A percentile compares a stretch with the other conserved stretches of the same genome.
Conservation (phyloP, 2,329 filamentous ascomycete species). For the Madurella fahalii region DNA sequence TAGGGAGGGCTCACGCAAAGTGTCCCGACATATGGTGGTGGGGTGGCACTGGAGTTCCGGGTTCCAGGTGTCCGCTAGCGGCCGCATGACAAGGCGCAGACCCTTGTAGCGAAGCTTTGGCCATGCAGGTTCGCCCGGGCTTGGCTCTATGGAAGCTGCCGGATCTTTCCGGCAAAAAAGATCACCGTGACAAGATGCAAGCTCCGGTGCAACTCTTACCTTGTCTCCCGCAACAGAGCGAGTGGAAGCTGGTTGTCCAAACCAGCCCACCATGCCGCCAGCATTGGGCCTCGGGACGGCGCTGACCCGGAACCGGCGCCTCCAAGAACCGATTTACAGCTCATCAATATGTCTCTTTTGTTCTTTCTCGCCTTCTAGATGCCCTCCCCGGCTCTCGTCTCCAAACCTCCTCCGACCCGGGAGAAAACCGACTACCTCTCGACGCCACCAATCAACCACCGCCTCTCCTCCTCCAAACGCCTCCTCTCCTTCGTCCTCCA, state of each 20-base stretch:
- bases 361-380: constrained; percentile 25
- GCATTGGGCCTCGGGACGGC: constrained; percentile 28
- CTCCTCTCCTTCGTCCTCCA: constrained; percentile 7
- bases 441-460: constrained; percentile 27
- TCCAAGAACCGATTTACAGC: constrained; percentile 4
- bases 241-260: neutral
- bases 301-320: constrained; percentile 19
- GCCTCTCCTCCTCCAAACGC: constrained; percentile 5
- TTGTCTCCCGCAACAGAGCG: neutral
- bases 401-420: constrained; percentile 6
- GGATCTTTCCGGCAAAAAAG: constrained; percentile 14
- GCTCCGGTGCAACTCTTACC: neutral
- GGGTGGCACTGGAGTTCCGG: neutral
- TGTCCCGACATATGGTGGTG: neutral
- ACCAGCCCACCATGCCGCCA: constrained; percentile 29
- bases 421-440: constrained; percentile 9
- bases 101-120: constrained; percentile 12
- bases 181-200: neutral
- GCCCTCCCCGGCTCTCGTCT: constrained; percentile 2
- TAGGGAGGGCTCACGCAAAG: too few relatives aligned
- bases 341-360: constrained; percentile 32
- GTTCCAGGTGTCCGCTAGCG: neutral
- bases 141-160: constrained; percentile 12
- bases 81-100: neutral
- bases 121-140: neutral